These are phyloP conservation scores for Candida anutae DNA, from an alignment of 1,139 yeast species.

Conservation along the genomic window DNA sequence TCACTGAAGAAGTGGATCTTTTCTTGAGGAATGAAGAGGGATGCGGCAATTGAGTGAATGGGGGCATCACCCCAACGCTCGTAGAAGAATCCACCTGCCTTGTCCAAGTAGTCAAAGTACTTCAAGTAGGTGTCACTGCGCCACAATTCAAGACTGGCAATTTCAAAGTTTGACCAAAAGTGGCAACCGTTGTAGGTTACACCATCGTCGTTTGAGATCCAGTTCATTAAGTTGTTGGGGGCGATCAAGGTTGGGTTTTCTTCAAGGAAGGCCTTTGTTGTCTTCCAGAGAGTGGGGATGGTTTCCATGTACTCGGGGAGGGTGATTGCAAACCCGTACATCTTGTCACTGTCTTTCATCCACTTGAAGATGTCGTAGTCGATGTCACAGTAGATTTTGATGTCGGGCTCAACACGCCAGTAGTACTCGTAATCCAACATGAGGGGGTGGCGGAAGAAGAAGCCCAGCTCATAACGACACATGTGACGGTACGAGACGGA, in stretches of 20 bases:
- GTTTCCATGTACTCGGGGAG: conserved; percentile 79
- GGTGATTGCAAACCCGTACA: conserved; percentile 74
- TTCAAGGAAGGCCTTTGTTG: conserved; percentile 59
- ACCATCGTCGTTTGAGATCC: conserved; percentile 65
- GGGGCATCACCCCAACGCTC: conserved; percentile 97
- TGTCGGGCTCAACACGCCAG: conserved; percentile 94
- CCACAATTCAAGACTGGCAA: conserved; percentile 70
- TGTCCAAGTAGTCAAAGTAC: conserved; percentile 66
- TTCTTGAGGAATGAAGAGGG: conserved; percentile 58
- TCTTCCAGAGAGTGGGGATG: conserved; percentile 75
- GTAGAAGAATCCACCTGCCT: conserved; percentile 81
- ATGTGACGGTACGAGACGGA: conserved; percentile 65
- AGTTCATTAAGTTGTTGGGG: conserved; percentile 61
- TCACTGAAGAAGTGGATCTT: conserved; percentile 75
- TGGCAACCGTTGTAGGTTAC: conserved; percentile 70
- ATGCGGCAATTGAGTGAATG: conserved; percentile 81
- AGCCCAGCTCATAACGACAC: conserved; percentile 91
- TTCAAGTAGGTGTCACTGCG: conserved; percentile 59
- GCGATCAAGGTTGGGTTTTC: conserved; percentile 60
- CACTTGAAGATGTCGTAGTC: conserved; percentile 76
- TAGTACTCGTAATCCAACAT: conserved; percentile 72
- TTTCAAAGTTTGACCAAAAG: conserved; percentile 85
- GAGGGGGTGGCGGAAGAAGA: conserved; percentile 72
- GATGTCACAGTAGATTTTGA: conserved; percentile 69
- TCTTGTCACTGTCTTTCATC: conserved; percentile 68